Evolutionary conservation across 179 eudicot genomes (phyloP), one percentile per base, ranked within the genome.

Genomic region (Camellia oleifera): DNA sequence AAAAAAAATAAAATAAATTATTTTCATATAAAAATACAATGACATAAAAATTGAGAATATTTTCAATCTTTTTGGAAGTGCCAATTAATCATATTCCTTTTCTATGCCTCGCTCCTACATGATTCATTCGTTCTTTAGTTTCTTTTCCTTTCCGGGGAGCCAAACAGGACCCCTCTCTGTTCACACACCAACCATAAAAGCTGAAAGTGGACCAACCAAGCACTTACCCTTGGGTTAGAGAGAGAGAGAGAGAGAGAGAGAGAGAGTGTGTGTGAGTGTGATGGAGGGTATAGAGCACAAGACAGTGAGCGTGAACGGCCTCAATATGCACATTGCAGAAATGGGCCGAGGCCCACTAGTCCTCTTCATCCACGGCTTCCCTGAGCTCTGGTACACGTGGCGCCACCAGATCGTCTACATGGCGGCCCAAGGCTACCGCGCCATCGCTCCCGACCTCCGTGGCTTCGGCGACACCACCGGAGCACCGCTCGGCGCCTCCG

Each of bases 341-440:
- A 61, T 65, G 5, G 93, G 95, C 0, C 67, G 74, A 26, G 88
- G 79, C 50, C 79, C 88, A 42, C 6, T 83, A 10, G 78, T 92
- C 78, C 82, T 92, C 0, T 78, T 92, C 82, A 81, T 92, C 18
- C 97, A 91, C 42, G 96, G 93, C 23, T 90, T 87, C 83, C 94
- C 93, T 0, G 94, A 92, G 80, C 87, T 88, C 58, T 92, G 97
- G 94, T 88, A 88, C 85, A 60, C 94, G 0, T 92, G 94, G 97
- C 89, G 94, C 64, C 92, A 92, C 87, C 94, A 91, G 65, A 88
- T 92, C 45, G 56, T 85, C 46, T 17, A 79, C 63, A 56, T 87
- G 13, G 78, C 93, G 23, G 56, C 92, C 9, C 83, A 77, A 8
- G 94, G 91, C 73, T 92, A 91, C 89, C 87, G 86, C 0, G 89